Conservation (phyloP, 331 rosid species). For the Prunus yedoensis region DNA sequence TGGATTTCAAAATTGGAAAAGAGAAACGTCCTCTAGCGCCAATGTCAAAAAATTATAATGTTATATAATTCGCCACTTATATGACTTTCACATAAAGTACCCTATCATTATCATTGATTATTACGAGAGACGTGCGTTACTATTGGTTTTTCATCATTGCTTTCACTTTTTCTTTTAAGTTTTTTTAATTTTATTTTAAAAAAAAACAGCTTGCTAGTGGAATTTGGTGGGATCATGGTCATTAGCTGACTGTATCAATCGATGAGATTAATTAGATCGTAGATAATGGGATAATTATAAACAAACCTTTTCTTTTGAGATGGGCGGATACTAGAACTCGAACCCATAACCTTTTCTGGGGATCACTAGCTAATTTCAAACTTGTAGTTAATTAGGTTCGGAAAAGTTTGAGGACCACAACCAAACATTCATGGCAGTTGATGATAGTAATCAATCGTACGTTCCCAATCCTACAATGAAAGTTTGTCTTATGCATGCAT, state of each 20-base stretch:
- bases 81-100: constrained; percentile 53
- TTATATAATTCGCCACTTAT: constrained; percentile 32
- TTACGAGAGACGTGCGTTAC: constrained; percentile 37
- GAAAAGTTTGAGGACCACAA: no score
- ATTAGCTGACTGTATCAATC: background rate
- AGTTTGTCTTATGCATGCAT: background rate
- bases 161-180: constrained; percentile 33
- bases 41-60: constrained; percentile 27
- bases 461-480: background rate
- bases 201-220: background rate
- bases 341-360: accelerated
- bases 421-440: no score
- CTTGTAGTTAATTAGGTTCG: no score
- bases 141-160: constrained; percentile 42
- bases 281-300: no score
- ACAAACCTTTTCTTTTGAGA: no score
- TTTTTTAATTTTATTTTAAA: background rate
- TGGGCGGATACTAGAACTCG: no score
- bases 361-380: no score
- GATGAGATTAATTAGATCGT: no score
- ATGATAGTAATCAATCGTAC: no score
- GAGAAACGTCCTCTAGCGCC: constrained; percentile 26
- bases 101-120: constrained; percentile 33
- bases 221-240: background rate
- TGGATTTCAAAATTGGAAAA: constrained; percentile 31